Conservation (phyloP, 768 basidiomycete genomes). For the Lentinula edodes region DNA sequence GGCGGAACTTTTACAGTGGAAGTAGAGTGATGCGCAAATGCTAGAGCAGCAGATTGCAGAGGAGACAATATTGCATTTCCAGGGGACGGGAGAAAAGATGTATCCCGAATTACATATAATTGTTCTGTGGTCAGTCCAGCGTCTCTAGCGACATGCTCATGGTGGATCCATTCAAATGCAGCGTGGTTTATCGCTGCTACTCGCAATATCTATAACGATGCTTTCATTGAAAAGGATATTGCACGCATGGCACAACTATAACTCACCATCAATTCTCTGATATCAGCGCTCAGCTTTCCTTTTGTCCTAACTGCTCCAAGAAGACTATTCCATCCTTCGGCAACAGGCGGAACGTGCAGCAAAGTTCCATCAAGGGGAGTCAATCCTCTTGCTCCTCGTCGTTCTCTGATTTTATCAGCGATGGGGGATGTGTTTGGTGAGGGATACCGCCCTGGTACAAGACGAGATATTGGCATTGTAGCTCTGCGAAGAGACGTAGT, state of each 20-base stretch:
- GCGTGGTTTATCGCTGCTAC: constrained; percentile 47
- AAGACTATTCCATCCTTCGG: constrained; percentile 45
- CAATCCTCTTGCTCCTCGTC: constrained; percentile 43
- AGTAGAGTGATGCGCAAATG: constrained; percentile 59
- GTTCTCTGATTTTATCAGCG: constrained; percentile 43
- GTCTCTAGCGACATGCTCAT: constrained; percentile 43
- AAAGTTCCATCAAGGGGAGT: constrained; percentile 46
- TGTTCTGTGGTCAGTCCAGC: constrained; percentile 50
- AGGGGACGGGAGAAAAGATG: constrained; percentile 28
- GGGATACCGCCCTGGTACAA: constrained; percentile 40
- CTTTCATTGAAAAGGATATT: background rate
- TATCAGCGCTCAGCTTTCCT: constrained; percentile 39
- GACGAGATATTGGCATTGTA: constrained; percentile 25
- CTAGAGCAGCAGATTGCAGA: constrained; percentile 45
- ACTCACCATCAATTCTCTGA: constrained; percentile 47
- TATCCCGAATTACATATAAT: constrained; percentile 49
- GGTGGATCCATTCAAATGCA: constrained; percentile 53
- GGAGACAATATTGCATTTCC: constrained; percentile 12
- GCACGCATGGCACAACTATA: background rate
- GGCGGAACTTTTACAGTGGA: constrained; percentile 37
- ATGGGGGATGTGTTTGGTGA: constrained; percentile 34
- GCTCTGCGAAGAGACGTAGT: background rate
- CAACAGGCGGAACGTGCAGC: constrained; percentile 42
- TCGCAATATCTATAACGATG: constrained; percentile 35
- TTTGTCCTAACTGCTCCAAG: constrained; percentile 44